Evolutionary conservation across 2,329 filamentous ascomycete species (phyloP).

Genomic region (Fusarium aywerte): DNA sequence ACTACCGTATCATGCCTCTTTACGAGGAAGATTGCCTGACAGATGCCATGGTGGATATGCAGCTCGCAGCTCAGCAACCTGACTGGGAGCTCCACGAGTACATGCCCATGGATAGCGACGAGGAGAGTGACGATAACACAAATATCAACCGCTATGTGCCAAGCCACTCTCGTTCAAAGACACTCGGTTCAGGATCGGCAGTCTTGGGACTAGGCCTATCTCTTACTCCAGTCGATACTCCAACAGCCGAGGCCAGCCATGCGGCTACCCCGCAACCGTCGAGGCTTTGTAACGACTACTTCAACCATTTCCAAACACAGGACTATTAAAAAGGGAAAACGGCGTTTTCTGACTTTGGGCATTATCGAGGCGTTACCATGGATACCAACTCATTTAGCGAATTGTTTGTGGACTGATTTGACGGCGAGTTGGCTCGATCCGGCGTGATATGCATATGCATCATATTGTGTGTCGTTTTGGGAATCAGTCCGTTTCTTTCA

Average conservation of each 20-base stretch:
- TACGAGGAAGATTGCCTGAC: constrained; percentile 66
- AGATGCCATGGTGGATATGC: constrained; percentile 72
- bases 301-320: constrained; percentile 40
- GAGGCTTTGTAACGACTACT: constrained; percentile 40
- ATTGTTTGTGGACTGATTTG: constrained; percentile 30
- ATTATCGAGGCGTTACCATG: constrained; percentile 35
- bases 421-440: constrained; percentile 39
- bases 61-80: constrained; percentile 60
- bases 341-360: constrained; percentile 38
- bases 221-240: constrained; percentile 45
- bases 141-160: constrained; percentile 44
- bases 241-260: constrained; percentile 27
- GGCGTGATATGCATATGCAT: constrained; percentile 31
- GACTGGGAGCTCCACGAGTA: constrained; percentile 45
- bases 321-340: constrained; percentile 25
- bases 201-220: constrained; percentile 42
- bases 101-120: constrained; percentile 48
- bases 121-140: constrained; percentile 42
- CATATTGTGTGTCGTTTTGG: constrained; percentile 29
- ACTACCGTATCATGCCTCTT: constrained; percentile 71
- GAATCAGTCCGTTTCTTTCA: constrained; percentile 23
- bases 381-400: constrained; percentile 41
- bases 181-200: constrained; percentile 43
- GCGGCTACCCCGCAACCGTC: constrained; percentile 37
- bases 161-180: constrained; percentile 52